Percentiles rank a stretch among this genome's conserved stretches.
phyloP scores from a whole-genome alignment of 2,329 filamentous ascomycete genomes.

The Cephalotrichum gorgonifer region DNA sequence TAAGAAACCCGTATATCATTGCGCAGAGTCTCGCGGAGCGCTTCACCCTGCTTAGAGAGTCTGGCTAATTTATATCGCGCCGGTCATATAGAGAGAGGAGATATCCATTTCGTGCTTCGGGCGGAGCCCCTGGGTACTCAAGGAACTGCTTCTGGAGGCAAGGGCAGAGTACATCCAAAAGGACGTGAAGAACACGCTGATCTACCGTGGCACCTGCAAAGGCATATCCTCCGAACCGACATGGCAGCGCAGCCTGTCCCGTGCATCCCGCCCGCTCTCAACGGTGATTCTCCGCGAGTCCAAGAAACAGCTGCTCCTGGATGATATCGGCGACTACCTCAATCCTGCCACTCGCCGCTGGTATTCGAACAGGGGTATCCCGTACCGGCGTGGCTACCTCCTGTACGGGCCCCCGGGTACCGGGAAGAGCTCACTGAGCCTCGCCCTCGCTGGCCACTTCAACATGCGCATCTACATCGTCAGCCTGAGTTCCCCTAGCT shows the following conservation, averaged over 20 bases:
- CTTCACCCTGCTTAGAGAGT: not conserved
- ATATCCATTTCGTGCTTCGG: slow-evolving; percentile 53
- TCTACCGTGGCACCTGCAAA: slow-evolving; percentile 46
- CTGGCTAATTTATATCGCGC: not conserved
- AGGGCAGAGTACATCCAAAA: slow-evolving; percentile 42
- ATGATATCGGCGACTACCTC: slow-evolving; percentile 54
- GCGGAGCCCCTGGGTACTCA: slow-evolving; percentile 48
- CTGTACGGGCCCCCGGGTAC: slow-evolving; percentile 73
- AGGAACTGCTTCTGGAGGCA: slow-evolving; percentile 51
- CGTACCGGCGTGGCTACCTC: slow-evolving; percentile 75
- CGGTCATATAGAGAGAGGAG: slow-evolving; percentile 38
- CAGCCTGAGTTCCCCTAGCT: slow-evolving; percentile 49
- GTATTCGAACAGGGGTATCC: slow-evolving; percentile 77
- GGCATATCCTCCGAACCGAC: slow-evolving; percentile 26
- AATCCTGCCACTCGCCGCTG: slow-evolving; percentile 56
- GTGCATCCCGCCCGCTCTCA: slow-evolving; percentile 49
- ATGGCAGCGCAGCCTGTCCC: slow-evolving; percentile 54
- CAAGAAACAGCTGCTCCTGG: slow-evolving; percentile 47
- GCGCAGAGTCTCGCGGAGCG: slow-evolving; percentile 9
- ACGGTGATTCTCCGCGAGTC: slow-evolving; percentile 55
- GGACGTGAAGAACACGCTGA: slow-evolving; percentile 53
- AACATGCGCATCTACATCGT: slow-evolving; percentile 64
- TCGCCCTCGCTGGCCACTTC: slow-evolving; percentile 61
- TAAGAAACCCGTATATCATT: not conserved
- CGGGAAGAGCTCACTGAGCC: slow-evolving; percentile 63